phyloP scores from a whole-genome alignment of 345 rosid species.

The Physaria fendleri region DNA sequence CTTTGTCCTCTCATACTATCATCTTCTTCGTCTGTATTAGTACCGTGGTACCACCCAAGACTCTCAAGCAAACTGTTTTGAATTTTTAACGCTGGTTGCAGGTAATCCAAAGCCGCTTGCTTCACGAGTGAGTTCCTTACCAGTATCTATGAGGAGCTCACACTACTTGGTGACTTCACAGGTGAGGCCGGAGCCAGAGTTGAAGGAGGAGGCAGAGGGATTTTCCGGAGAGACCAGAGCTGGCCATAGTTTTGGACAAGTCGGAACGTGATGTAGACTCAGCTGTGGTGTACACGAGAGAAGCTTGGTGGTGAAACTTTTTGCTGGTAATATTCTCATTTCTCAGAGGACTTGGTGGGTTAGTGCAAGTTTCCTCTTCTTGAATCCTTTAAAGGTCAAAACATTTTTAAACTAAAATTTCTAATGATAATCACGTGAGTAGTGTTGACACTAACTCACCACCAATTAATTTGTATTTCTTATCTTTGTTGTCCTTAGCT shows the following conservation, averaged over 20 bases:
- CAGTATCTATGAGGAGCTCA: slow-evolving; percentile 47
- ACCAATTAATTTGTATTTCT: neutral
- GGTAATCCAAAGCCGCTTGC: slow-evolving; percentile 59
- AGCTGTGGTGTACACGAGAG: slow-evolving; percentile 12
- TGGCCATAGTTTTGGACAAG: slow-evolving; percentile 8
- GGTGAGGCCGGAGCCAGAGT: slow-evolving; percentile 26
- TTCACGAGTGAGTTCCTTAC: slow-evolving; percentile 57
- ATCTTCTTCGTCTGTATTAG: neutral
- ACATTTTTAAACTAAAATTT: neutral
- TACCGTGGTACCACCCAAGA: slow-evolving; percentile 5
- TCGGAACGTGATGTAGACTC: slow-evolving; percentile 25
- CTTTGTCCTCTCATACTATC: slow-evolving; percentile 7
- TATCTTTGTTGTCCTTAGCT: no score
- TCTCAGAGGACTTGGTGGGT: slow-evolving; percentile 31
- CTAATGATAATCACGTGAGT: neutral
- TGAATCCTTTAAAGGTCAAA: neutral
- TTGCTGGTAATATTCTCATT: slow-evolving; percentile 25
- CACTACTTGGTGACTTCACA: neutral
- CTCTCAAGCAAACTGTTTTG: slow-evolving; percentile 8
- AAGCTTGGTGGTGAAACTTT: slow-evolving; percentile 31
- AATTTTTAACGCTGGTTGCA: slow-evolving; percentile 39
- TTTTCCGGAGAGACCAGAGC: slow-evolving; percentile 1
- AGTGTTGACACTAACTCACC: neutral
- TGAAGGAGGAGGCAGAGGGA: neutral
- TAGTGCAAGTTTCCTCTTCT: slow-evolving; percentile 25